A percentile compares a stretch with the other conserved stretches of the same genome.
These are phyloP conservation scores for Mortierella antarctica DNA, from an alignment of 192 early-diverging fungal genomes.

Conservation along the genomic window DNA sequence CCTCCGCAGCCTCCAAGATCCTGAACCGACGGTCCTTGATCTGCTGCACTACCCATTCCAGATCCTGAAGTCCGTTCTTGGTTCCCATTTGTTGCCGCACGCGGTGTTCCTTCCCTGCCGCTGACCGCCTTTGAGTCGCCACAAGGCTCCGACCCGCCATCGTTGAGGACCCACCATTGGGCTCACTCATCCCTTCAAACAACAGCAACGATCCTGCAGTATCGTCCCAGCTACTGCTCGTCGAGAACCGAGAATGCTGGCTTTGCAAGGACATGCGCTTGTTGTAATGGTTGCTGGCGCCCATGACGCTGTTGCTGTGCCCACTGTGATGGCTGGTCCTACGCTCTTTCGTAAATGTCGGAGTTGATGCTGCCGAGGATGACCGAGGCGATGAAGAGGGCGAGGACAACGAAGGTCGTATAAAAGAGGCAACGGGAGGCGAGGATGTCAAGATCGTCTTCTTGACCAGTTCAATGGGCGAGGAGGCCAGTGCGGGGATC, in stretches of 20 bases:
- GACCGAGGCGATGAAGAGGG: not conserved
- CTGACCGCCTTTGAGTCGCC: slow-evolving; percentile 5
- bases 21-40: slow-evolving; percentile 42
- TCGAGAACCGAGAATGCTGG: slow-evolving; percentile 30
- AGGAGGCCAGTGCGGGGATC: slow-evolving; percentile 17
- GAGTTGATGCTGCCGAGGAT: slow-evolving; percentile 7
- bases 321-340: not conserved
- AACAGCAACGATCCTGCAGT: slow-evolving; percentile 13
- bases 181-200: slow-evolving; percentile 15
- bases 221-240: slow-evolving; percentile 38
- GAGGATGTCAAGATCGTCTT: slow-evolving; percentile 29
- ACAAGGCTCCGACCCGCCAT: not conserved
- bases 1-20: slow-evolving; percentile 36
- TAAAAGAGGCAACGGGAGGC: not conserved
- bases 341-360: not conserved
- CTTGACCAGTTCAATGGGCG: slow-evolving; percentile 26
- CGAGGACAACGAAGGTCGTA: not conserved
- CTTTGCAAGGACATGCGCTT: slow-evolving; percentile 27
- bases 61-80: slow-evolving; percentile 36
- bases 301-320: too few species aligned
- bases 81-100: slow-evolving; percentile 26
- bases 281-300: not conserved
- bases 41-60: slow-evolving; percentile 41
- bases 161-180: slow-evolving; percentile 11
- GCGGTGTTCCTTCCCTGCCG: slow-evolving; percentile 13